Percentiles rank a stretch among this genome's conserved stretches.
Evolutionary conservation across 495 filamentous ascomycete genomes (phyloP).

Genomic region (Penicillium goetzii): DNA sequence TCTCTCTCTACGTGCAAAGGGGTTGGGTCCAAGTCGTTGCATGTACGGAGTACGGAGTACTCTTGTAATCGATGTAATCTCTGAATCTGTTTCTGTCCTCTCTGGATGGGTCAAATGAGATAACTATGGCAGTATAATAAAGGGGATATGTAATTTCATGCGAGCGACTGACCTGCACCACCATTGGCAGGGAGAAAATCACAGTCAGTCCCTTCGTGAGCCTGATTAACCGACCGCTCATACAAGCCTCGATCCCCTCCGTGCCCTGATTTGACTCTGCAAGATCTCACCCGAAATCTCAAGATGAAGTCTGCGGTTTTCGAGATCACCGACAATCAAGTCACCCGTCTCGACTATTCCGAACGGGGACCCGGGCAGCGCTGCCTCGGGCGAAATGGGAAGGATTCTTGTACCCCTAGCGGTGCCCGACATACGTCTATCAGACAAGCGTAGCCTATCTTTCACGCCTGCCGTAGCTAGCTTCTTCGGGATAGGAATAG

Average conservation of each 20-base stretch:
- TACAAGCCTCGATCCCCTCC: slow-evolving; percentile 66
- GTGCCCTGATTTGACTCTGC: slow-evolving; percentile 38
- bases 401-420: slow-evolving; percentile 70
- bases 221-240: slow-evolving; percentile 65
- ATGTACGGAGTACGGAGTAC: too few species aligned
- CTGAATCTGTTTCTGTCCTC: too few species aligned
- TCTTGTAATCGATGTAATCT: too few species aligned
- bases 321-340: slow-evolving; percentile 57
- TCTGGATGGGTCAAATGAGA: too few species aligned
- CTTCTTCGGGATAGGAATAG: slow-evolving; percentile 67
- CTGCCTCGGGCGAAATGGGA: slow-evolving; percentile 67
- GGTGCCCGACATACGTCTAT: slow-evolving; percentile 71
- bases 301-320: slow-evolving; percentile 47
- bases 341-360: slow-evolving; percentile 64
- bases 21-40: too few species aligned
- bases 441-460: slow-evolving; percentile 69
- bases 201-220: slow-evolving; percentile 66
- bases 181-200: slow-evolving; percentile 61
- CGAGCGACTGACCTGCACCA: slow-evolving; percentile 1
- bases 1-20: too few species aligned
- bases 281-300: slow-evolving; percentile 32
- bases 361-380: slow-evolving; percentile 55
- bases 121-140: too few species aligned
- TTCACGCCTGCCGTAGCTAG: slow-evolving; percentile 58
- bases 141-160: too few species aligned